These are phyloP conservation scores for Neurospora sublineolata DNA, from an alignment of 495 filamentous ascomycete genomes.

Conservation along the genomic window DNA sequence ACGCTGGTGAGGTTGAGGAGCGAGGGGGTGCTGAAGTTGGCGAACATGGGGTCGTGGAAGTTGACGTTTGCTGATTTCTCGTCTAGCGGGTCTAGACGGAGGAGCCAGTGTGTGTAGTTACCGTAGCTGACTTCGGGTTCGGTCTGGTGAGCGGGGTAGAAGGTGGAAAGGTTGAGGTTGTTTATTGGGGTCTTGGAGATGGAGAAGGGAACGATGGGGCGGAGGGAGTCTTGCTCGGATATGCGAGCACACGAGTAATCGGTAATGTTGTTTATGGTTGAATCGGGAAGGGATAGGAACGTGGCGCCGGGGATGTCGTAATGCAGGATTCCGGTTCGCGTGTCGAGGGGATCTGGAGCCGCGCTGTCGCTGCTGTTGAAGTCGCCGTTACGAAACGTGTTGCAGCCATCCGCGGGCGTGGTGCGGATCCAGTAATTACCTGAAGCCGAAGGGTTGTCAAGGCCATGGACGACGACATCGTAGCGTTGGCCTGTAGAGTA, in stretches of 20 bases:
- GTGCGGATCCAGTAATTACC: slow-evolving; percentile 44
- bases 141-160: slow-evolving; percentile 8
- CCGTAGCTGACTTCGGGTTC: slow-evolving; percentile 9
- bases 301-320: slow-evolving; percentile 10
- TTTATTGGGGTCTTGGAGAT: slow-evolving; percentile 2
- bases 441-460: slow-evolving; percentile 18
- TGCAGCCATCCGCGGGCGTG: neutral
- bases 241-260: slow-evolving; percentile 1
- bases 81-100: slow-evolving; percentile 19
- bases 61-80: neutral
- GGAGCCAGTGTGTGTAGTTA: slow-evolving; percentile 13
- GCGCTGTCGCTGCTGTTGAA: slow-evolving; percentile 2
- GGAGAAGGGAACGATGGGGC: slow-evolving; percentile 13
- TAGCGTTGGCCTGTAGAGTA: slow-evolving; percentile 38
- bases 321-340: slow-evolving; percentile 18
- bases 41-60: slow-evolving; percentile 2
- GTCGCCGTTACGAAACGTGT: neutral
- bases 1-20: slow-evolving; percentile 1
- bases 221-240: slow-evolving; percentile 3
- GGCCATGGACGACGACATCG: slow-evolving; percentile 50
- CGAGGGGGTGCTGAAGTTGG: slow-evolving; percentile 5
- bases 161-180: slow-evolving; percentile 1
- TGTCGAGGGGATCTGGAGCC: neutral
- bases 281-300: neutral
- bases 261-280: neutral